Evolutionary conservation across 345 rosid species (phyloP).

Genomic region (Excoecaria cochinchinensis): DNA sequence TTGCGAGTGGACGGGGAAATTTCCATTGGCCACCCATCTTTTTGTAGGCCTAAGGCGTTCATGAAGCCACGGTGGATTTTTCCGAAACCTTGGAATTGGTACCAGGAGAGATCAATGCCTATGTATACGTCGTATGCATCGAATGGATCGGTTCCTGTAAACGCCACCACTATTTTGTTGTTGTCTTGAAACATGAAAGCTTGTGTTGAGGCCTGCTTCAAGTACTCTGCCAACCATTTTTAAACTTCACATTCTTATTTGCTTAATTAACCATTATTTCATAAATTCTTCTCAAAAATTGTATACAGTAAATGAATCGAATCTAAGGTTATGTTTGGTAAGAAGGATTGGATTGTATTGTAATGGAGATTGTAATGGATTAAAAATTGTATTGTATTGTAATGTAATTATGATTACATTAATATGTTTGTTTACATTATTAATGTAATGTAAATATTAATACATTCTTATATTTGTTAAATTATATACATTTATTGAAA

Average conservation of each 20-base stretch:
- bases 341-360: too few species aligned
- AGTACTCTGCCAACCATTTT: conserved; percentile 28
- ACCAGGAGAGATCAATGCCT: conserved; percentile 62
- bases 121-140: conserved; percentile 47
- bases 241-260: not conserved
- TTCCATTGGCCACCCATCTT: conserved; percentile 18
- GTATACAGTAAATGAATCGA: too few species aligned
- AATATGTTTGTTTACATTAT: too few species aligned
- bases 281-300: too few species aligned
- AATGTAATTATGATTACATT: too few species aligned
- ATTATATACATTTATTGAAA: too few species aligned
- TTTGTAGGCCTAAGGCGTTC: conserved; percentile 61
- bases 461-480: too few species aligned
- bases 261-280: too few species aligned
- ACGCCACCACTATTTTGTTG: conserved; percentile 43
- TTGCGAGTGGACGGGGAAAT: not conserved
- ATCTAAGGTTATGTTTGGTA: too few species aligned
- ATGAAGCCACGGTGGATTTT: conserved; percentile 58
- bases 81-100: conserved; percentile 40
- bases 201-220: conserved; percentile 37
- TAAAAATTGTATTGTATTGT: too few species aligned
- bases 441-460: too few species aligned
- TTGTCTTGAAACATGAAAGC: conserved; percentile 49
- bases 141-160: conserved; percentile 65
- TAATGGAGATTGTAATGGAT: too few species aligned